A percentile compares a stretch with the other conserved stretches of the same genome.
Evolutionary conservation across 306 rosid genomes (phyloP).

Genomic region (Trifolium subterraneum): DNA sequence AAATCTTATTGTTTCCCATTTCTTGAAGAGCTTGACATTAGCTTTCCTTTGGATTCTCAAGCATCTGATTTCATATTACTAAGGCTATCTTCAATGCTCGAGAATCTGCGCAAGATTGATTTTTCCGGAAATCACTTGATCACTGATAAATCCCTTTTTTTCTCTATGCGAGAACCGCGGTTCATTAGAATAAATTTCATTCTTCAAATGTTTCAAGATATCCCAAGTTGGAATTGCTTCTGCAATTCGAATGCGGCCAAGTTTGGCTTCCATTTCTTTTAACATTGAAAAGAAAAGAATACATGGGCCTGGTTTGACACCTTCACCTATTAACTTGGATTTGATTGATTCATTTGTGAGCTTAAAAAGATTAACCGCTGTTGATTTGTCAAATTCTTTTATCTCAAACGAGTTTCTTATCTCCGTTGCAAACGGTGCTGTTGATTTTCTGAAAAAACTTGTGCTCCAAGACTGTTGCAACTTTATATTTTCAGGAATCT

Average conservation of each 20-base stretch:
- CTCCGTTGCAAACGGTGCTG: slow-evolving; percentile 56
- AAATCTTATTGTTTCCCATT: slow-evolving; percentile 65
- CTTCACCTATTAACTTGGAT: slow-evolving; percentile 25
- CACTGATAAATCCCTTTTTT: slow-evolving; percentile 59
- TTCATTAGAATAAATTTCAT: slow-evolving; percentile 54
- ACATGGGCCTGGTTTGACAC: slow-evolving; percentile 46
- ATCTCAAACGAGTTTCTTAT: slow-evolving; percentile 68
- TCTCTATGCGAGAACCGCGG: slow-evolving; percentile 52
- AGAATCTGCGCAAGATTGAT: slow-evolving; percentile 60
- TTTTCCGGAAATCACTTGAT: slow-evolving; percentile 67
- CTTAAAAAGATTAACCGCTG: slow-evolving; percentile 46
- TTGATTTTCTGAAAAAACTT: slow-evolving; percentile 58
- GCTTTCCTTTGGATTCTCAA: slow-evolving; percentile 52
- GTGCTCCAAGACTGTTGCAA: slow-evolving; percentile 54
- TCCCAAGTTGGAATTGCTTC: slow-evolving; percentile 62
- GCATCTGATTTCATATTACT: slow-evolving; percentile 64
- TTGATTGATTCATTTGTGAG: slow-evolving; percentile 45
- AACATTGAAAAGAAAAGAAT: slow-evolving; percentile 46
- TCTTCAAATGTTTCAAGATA: slow-evolving; percentile 53
- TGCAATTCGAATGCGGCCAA: slow-evolving; percentile 46
- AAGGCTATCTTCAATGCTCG: slow-evolving; percentile 51
- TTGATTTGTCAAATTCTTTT: slow-evolving; percentile 54
- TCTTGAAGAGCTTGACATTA: slow-evolving; percentile 72
- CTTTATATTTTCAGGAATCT: slow-evolving; percentile 61
- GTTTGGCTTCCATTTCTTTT: slow-evolving; percentile 56